Percentiles rank a stretch among this genome's conserved stretches.
Conservation (phyloP, 73 alveolate species). For the Tetrahymena elliotti region DNA sequence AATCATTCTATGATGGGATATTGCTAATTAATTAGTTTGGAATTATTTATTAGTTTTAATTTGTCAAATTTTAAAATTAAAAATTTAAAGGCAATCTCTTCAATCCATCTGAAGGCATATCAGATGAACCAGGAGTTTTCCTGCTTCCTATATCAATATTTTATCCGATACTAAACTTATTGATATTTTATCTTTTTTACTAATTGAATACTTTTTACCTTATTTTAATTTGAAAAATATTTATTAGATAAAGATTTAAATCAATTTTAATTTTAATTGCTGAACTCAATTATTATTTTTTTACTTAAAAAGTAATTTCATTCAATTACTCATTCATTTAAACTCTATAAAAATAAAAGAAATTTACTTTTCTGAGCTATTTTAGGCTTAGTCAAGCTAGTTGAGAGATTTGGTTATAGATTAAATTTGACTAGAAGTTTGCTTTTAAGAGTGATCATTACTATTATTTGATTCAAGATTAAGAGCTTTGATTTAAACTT, state of each 20-base stretch:
- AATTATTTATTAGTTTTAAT: not conserved
- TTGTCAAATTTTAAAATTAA: slow-evolving; percentile 41
- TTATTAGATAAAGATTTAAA: too few species aligned
- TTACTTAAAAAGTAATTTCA: not conserved
- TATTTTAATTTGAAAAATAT: not conserved
- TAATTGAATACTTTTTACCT: not conserved
- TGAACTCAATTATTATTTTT: not conserved
- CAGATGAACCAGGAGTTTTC: slow-evolving; percentile 24
- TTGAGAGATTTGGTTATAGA: not conserved
- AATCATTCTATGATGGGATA: not conserved
- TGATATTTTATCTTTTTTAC: slow-evolving; percentile 20
- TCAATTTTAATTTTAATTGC: too few species aligned
- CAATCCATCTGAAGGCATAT: slow-evolving; percentile 18
- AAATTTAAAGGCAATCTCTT: slow-evolving; percentile 34
- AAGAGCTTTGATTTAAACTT: not conserved
- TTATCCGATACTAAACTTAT: slow-evolving; percentile 5
- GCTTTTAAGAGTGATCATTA: not conserved
- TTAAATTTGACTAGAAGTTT: not conserved
- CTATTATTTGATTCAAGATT: not conserved
- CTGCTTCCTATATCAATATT: slow-evolving; percentile 8
- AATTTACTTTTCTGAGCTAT: not conserved
- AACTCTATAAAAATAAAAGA: too few species aligned
- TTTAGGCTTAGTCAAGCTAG: not conserved
- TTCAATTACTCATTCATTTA: too few species aligned
- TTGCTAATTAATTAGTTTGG: not conserved